Evolutionary conservation across 805 yeast genomes (phyloP), one percentile per base, ranked within the genome.

Genomic region (Kodamaea restingae): DNA sequence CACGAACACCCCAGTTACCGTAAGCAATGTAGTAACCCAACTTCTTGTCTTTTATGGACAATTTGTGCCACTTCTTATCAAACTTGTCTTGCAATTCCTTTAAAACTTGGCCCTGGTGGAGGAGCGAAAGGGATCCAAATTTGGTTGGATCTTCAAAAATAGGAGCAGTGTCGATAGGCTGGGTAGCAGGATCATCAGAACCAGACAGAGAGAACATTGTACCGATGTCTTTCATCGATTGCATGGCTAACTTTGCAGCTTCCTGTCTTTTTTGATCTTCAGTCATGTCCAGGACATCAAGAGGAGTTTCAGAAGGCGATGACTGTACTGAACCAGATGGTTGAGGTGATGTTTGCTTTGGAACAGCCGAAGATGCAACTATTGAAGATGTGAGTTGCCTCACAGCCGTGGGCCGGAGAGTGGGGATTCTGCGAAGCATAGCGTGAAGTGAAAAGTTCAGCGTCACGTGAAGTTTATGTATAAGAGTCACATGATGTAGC

Each of bases 1-100:
- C 79, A 45, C 95, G 67, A 1, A 78, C 81, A 0, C 88, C 93
- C 71, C 84, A 76, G 35, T 81, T 67, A 2, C 90, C 90, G 57
- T 79, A 84, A 0, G 81, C 71, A 21, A 81, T 69, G 61, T 71
- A 80, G 55, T 78, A 81, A 7, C 77, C 71, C 46, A 81, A 63
- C 44, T 73, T 65, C 52, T 82, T 81, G 38, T 72, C 72, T 36
- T 73, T 70, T 9, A 44, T 44, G 3, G 76, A 65, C 32, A 81
- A 46, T 29, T 64, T 58, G 2, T 56, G 55, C 95, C 95, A 84
- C 39, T 73, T 67, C 38, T 67, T 67, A 46, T 73, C 78, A 51
- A 61, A 64, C 41, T 68, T 75, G 52, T 47, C 72, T 56, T 56
- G 80, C 58, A 69, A 57, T 42, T 78, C 81, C 29, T 71, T 69